Evolutionary conservation across 1,284 basidiomycete species (phyloP).

Genomic region (Rhodotorula sp.): DNA sequence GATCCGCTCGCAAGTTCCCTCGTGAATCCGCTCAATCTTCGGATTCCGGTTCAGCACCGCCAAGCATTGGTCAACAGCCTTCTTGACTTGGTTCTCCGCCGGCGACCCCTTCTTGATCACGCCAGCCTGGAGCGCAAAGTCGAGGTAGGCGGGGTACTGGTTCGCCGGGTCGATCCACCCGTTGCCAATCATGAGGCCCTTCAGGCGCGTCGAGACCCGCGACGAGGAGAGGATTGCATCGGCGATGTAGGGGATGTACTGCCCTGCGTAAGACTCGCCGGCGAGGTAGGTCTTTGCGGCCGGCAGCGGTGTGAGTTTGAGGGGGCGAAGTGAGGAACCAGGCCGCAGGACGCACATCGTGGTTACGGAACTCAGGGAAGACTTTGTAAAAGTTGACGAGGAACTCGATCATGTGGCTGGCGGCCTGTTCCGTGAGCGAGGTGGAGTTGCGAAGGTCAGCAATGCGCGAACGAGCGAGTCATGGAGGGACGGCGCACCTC

Average conservation of each 20-base stretch:
- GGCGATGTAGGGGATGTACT: slow-evolving; percentile 91
- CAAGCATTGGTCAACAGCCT: slow-evolving; percentile 67
- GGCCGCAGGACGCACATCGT: slow-evolving; percentile 67
- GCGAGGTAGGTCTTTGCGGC: slow-evolving; percentile 84
- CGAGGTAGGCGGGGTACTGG: slow-evolving; percentile 89
- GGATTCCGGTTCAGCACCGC: slow-evolving; percentile 47
- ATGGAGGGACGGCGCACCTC: slow-evolving; percentile 58
- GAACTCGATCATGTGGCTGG: slow-evolving; percentile 79
- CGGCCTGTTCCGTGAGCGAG: slow-evolving; percentile 59
- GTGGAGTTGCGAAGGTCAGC: neutral
- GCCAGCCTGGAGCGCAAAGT: slow-evolving; percentile 79
- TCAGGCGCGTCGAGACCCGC: slow-evolving; percentile 58
- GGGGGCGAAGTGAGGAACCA: neutral
- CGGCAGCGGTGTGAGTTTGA: neutral
- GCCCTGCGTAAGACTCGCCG: slow-evolving; percentile 97
- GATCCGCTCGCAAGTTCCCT: slow-evolving; percentile 67
- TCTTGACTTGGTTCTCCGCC: slow-evolving; percentile 66
- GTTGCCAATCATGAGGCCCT: slow-evolving; percentile 90
- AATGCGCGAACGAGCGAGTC: too few species aligned
- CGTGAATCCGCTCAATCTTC: slow-evolving; percentile 61
- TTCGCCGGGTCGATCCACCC: slow-evolving; percentile 90
- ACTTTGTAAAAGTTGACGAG: slow-evolving; percentile 81
- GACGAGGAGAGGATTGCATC: slow-evolving; percentile 55
- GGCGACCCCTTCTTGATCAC: slow-evolving; percentile 73
- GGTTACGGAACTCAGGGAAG: slow-evolving; percentile 80